Conservation (phyloP, 371 early-diverging fungal species). For the Coemansia sp. region DNA sequence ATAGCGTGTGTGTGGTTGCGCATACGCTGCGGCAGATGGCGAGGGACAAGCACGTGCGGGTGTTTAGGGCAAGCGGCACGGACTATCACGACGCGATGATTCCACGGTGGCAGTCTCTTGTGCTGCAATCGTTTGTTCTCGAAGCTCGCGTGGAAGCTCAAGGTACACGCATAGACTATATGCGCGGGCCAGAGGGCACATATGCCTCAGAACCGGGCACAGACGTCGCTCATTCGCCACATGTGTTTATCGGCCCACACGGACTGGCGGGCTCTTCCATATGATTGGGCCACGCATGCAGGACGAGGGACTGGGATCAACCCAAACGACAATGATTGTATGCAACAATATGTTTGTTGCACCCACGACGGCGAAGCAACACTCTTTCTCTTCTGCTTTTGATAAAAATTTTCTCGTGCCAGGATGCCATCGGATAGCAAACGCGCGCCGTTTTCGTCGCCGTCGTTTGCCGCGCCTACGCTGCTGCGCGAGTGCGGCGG, state of each 20-base stretch:
- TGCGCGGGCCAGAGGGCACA: not conserved
- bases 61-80: not conserved
- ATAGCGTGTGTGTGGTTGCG: slow-evolving; percentile 24
- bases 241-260: not conserved
- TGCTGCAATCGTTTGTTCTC: slow-evolving; percentile 27
- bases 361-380: too few relatives aligned
- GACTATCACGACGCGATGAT: slow-evolving; percentile 43
- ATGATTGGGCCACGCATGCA: not conserved
- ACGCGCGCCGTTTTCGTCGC: slow-evolving; percentile 26
- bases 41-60: slow-evolving; percentile 5
- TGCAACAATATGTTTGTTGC: too few relatives aligned
- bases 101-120: slow-evolving; percentile 27
- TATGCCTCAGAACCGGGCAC: not conserved
- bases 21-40: slow-evolving; percentile 14
- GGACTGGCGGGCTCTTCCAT: not conserved
- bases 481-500: slow-evolving; percentile 78
- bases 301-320: not conserved
- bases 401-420: not conserved
- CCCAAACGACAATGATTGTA: too few relatives aligned
- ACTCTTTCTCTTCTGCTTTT: not conserved
- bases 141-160: not conserved
- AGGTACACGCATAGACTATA: too few relatives aligned
- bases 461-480: slow-evolving; percentile 44
- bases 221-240: not conserved
- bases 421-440: slow-evolving; percentile 1